A percentile compares a stretch with the other conserved stretches of the same genome.
These are phyloP conservation scores for Talaromyces islandicus DNA, from an alignment of 2,329 filamentous ascomycete genomes.

Conservation along the genomic window DNA sequence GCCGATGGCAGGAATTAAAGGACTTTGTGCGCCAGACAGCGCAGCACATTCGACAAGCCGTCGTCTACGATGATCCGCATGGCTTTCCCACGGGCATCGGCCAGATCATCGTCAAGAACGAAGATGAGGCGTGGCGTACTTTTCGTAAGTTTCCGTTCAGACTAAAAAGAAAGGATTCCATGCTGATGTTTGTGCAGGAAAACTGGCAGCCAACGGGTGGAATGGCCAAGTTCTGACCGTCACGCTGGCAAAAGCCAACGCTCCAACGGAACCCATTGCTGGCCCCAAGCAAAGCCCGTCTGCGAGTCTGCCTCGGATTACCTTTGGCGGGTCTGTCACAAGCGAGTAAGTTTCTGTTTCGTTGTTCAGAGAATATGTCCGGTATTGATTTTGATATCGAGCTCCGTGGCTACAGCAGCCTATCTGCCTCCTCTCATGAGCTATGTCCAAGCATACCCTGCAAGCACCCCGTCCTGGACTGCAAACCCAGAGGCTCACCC, in stretches of 20 bases:
- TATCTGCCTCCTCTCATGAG: neutral
- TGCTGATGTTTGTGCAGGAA: conserved; percentile 20
- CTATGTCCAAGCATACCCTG: neutral
- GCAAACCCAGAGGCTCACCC: neutral
- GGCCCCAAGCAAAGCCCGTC: conserved; percentile 30
- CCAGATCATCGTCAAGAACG: conserved; percentile 41
- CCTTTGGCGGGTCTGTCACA: neutral
- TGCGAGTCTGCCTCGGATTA: neutral
- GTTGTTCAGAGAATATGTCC: neutral
- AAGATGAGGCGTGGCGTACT: conserved; percentile 39
- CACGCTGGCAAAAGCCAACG: conserved; percentile 34
- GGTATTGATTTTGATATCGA: neutral
- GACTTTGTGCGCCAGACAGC: conserved; percentile 40
- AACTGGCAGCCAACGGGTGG: conserved; percentile 37
- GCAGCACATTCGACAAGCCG: conserved; percentile 38
- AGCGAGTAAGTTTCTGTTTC: neutral
- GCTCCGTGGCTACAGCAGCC: neutral
- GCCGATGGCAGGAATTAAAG: conserved; percentile 41
- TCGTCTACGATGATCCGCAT: conserved; percentile 39
- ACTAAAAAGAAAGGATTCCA: neutral
- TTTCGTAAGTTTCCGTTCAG: conserved; percentile 26
- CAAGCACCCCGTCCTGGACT: neutral
- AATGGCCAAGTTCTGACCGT: conserved; percentile 38
- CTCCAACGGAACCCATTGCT: conserved; percentile 36
- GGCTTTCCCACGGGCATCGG: conserved; percentile 38